Evolutionary conservation across 805 yeast species (phyloP), one percentile per base, ranked within the genome.

Genomic region (Millerozyma miso): DNA sequence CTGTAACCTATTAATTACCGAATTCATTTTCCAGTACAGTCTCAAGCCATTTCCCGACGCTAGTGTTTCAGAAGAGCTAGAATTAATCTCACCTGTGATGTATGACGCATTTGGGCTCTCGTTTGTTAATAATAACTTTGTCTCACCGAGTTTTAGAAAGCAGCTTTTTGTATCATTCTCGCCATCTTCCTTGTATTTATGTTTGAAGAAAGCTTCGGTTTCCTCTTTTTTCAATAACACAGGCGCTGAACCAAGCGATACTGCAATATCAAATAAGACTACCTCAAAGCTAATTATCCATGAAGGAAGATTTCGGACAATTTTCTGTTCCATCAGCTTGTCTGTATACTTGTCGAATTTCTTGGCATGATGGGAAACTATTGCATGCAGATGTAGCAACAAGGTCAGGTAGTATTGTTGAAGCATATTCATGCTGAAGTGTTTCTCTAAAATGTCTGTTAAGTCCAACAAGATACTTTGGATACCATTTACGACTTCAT

Each of bases 161-260:
- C 29, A 23, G 6, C 6, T 23, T 6, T 10, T 23, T 23, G 6
- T 10, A 23, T 23, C 29, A 23, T 23, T 10, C 29, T 10, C 10
- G 29, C 10, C 10, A 7, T 10, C 29, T 23, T 23, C 29, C 6
- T 6, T 10, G 10, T 23, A 7, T 10, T 23, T 23, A 7, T 23
- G 29, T 23, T 10, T 23, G 10, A 23, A 23, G 29, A 23, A 23
- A 23, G 6, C 6, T 23, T 23, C 29, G 6, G 29, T 23, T 23
- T 47, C 38, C 4, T 57, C 54, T 13, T 46, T 37, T 17, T 64
- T 68, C 5, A 69, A 60, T 31, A 70, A 53, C 1, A 69, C 63
- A 5, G 74, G 69, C 16, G 73, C 51, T 2, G 74, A 66, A 0
- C 74, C 74, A 10, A 70, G 39, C 23, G 47, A 42, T 3, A 71